Conservation (phyloP, 1,284 basidiomycete genomes). For the Ustilago bromivora region DNA sequence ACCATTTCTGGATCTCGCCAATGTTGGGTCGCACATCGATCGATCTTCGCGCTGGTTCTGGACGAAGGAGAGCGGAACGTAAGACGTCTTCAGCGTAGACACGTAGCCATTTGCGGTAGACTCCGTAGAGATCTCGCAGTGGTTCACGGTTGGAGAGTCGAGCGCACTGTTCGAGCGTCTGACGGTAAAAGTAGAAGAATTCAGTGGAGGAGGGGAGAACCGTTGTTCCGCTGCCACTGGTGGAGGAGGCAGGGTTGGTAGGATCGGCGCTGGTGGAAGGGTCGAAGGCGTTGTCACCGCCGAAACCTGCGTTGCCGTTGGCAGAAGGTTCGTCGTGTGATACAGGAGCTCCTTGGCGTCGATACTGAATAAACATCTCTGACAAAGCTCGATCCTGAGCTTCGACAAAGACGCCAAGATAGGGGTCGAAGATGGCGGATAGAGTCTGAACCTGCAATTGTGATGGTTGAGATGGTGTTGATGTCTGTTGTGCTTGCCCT, state of each 20-base stretch:
- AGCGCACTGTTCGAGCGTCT: conserved; percentile 92
- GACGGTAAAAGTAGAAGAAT: conserved; percentile 95
- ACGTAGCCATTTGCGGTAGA: conserved; percentile 90
- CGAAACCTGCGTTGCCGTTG: conserved; percentile 33
- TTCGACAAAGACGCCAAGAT: conserved; percentile 92
- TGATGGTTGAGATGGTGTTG: background rate
- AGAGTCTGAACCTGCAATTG: conserved; percentile 57
- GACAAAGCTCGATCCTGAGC: conserved; percentile 83
- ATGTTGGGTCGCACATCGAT: conserved; percentile 55
- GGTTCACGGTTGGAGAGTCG: conserved; percentile 70
- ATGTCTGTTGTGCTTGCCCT: conserved; percentile 5
- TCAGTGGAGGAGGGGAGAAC: conserved; percentile 95
- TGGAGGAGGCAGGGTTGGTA: conserved; percentile 69
- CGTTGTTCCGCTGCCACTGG: conserved; percentile 75
- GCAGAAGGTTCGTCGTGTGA: conserved; percentile 24
- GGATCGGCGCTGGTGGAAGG: conserved; percentile 72
- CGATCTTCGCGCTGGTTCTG: conserved; percentile 49
- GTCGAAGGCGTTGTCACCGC: conserved; percentile 73
- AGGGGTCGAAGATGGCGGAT: conserved; percentile 87
- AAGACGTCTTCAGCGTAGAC: conserved; percentile 87
- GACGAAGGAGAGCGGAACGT: conserved; percentile 79
- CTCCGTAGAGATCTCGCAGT: conserved; percentile 59
- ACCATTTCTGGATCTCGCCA: conserved; percentile 59
- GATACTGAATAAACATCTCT: conserved; percentile 58
- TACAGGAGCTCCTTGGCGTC: conserved; percentile 38